Evolutionary conservation across 1,284 basidiomycete species (phyloP).

Genomic region (Cryptococcus sp.): DNA sequence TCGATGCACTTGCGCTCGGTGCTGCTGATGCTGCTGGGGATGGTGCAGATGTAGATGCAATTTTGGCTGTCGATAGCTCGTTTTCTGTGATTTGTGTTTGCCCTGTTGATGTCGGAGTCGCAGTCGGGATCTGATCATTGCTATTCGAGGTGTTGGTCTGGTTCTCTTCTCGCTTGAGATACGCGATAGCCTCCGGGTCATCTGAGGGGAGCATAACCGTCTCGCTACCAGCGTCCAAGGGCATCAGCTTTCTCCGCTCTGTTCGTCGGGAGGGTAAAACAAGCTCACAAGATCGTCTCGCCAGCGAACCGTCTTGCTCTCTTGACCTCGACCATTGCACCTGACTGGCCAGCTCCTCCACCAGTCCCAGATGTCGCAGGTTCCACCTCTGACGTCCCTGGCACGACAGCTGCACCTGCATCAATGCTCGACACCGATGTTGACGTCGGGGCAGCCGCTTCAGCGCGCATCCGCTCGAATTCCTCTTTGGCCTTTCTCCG

Average conservation of each 20-base stretch:
- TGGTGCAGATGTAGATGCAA: slow-evolving; percentile 1
- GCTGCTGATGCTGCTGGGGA: slow-evolving; percentile 1
- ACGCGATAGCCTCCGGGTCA: slow-evolving; percentile 41
- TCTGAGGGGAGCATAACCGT: slow-evolving; percentile 33
- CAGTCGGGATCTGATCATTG: background rate
- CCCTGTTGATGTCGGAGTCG: background rate
- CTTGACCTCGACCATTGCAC: slow-evolving; percentile 43
- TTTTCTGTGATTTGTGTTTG: background rate
- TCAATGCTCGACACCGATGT: background rate
- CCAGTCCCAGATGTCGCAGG: background rate
- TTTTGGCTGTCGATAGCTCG: background rate
- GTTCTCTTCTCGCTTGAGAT: background rate
- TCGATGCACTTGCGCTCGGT: background rate
- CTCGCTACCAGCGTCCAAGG: slow-evolving; percentile 26
- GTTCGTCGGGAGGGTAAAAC: no score
- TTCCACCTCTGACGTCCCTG: background rate
- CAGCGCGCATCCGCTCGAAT: slow-evolving; percentile 26
- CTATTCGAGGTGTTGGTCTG: no score
- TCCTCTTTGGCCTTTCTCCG: slow-evolving; percentile 27
- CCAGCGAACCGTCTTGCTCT: slow-evolving; percentile 49
- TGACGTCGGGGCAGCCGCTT: slow-evolving; percentile 13
- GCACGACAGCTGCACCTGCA: slow-evolving; percentile 10
- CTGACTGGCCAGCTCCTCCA: slow-evolving; percentile 12
- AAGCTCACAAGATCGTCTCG: slow-evolving; percentile 47
- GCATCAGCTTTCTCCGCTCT: no score